Evolutionary conservation across 441 rosid genomes (phyloP).

Genomic region (Raphanus hybrid): DNA sequence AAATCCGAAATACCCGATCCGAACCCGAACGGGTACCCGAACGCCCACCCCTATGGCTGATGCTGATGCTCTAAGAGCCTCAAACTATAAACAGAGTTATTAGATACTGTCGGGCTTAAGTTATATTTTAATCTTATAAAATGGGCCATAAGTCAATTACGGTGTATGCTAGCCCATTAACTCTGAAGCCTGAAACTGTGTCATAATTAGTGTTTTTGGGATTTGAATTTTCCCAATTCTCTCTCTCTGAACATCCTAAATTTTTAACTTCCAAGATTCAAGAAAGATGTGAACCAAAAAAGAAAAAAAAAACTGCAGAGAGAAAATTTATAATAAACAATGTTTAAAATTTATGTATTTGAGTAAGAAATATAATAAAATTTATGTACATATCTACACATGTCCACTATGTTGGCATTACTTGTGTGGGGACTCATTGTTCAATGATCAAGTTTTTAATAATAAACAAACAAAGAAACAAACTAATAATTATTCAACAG

Average conservation of each 20-base stretch:
- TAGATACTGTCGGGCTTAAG: not conserved
- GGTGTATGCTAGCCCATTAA: not conserved
- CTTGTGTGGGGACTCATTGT: not conserved
- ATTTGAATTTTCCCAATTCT: not conserved
- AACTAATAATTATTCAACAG: not conserved
- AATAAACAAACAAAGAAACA: not conserved
- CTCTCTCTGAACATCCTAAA: not conserved
- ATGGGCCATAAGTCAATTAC: not conserved
- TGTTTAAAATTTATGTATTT: no score
- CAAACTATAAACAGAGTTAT: not conserved
- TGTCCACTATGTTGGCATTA: slow-evolving; percentile 36
- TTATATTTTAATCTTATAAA: not conserved
- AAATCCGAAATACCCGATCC: no score
- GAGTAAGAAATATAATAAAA: not conserved
- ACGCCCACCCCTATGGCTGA: no score
- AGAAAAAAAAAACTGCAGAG: no score
- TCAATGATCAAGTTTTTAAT: not conserved
- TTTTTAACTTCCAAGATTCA: not conserved
- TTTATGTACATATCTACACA: not conserved
- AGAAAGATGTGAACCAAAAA: no score
- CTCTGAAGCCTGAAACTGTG: not conserved
- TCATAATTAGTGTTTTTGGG: not conserved
- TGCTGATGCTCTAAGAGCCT: no score
- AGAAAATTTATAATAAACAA: not conserved
- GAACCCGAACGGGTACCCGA: no score